Conservation (phyloP, 2,329 filamentous ascomycete species). For the Zasmidium cellare region DNA sequence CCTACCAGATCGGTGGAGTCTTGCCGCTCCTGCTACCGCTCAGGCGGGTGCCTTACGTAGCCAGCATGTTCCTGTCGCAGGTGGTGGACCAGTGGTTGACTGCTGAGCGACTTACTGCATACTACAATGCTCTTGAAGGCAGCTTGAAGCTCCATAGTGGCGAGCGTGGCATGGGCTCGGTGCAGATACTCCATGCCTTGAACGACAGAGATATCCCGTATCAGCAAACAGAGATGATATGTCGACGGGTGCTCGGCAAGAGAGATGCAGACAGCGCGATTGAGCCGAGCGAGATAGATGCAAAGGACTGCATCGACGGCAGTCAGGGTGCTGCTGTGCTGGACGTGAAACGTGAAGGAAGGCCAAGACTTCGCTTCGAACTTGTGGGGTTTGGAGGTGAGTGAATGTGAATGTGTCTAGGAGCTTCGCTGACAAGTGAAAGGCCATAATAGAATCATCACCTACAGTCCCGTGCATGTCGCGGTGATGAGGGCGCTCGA, state of each 20-base stretch:
- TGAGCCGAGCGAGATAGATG: constrained; percentile 30
- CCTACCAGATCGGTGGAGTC: constrained; percentile 75
- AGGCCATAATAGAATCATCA: constrained; percentile 72
- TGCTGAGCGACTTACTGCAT: constrained; percentile 64
- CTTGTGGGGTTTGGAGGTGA: constrained; percentile 46
- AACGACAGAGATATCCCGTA: constrained; percentile 83
- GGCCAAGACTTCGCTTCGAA: constrained; percentile 42
- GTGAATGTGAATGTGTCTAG: constrained; percentile 13
- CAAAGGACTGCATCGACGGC: constrained; percentile 30
- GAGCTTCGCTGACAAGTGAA: not conserved
- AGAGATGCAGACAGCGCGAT: constrained; percentile 29
- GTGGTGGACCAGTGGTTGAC: constrained; percentile 84
- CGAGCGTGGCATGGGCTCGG: constrained; percentile 39
- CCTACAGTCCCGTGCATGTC: constrained; percentile 62
- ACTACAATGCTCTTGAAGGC: constrained; percentile 54
- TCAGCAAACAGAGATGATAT: constrained; percentile 65
- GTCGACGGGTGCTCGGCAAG: constrained; percentile 60
- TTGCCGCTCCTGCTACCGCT: constrained; percentile 80
- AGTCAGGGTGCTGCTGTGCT: constrained; percentile 28
- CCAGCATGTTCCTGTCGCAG: constrained; percentile 60
- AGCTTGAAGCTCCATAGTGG: constrained; percentile 38
- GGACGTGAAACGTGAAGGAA: constrained; percentile 24
- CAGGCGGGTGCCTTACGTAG: constrained; percentile 62
- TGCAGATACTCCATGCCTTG: constrained; percentile 76
- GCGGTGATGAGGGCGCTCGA: constrained; percentile 68